Conservation (phyloP, 2,329 filamentous ascomycete genomes). For the Bipolaris bicolor region DNA sequence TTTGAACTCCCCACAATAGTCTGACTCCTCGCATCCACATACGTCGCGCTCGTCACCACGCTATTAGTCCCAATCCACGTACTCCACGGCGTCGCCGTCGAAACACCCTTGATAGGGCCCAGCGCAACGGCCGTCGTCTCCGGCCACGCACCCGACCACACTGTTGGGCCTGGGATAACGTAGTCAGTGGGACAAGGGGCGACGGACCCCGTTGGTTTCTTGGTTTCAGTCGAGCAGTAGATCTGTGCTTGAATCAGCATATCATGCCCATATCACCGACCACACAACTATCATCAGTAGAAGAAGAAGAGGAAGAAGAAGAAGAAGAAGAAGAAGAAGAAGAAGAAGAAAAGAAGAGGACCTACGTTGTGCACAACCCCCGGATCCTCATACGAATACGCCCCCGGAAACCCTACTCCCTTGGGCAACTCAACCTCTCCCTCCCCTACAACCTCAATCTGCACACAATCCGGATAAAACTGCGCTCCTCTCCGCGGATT, state of each 20-base stretch:
- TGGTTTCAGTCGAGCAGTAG: conserved; percentile 47
- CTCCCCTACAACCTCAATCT: conserved; percentile 47
- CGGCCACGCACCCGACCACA: conserved; percentile 43
- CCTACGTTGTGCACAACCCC: conserved; percentile 47
- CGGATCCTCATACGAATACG: conserved; percentile 47
- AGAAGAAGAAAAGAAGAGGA: too few relatives aligned
- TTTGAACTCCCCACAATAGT: conserved; percentile 31
- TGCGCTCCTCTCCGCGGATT: conserved; percentile 45
- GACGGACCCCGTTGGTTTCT: conserved; percentile 29
- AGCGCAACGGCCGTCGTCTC: conserved; percentile 43
- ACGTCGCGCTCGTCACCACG: conserved; percentile 35
- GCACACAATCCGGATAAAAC: conserved; percentile 53
- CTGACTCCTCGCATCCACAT: conserved; percentile 29
- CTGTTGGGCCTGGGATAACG: conserved; percentile 51
- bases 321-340: neutral
- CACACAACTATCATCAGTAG: too few relatives aligned
- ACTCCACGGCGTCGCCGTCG: conserved; percentile 34
- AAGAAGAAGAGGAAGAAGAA: neutral
- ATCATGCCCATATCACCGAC: too few relatives aligned
- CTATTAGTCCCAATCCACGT: conserved; percentile 35
- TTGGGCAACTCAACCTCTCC: conserved; percentile 39
- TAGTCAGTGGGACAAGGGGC: conserved; percentile 41
- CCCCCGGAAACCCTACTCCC: conserved; percentile 55
- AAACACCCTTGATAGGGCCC: conserved; percentile 36
- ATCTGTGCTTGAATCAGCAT: conserved; percentile 49